Base-by-base conservation (phyloP, 2,329 filamentous ascomycete species). In the Fusarium veterinarium region DNA sequence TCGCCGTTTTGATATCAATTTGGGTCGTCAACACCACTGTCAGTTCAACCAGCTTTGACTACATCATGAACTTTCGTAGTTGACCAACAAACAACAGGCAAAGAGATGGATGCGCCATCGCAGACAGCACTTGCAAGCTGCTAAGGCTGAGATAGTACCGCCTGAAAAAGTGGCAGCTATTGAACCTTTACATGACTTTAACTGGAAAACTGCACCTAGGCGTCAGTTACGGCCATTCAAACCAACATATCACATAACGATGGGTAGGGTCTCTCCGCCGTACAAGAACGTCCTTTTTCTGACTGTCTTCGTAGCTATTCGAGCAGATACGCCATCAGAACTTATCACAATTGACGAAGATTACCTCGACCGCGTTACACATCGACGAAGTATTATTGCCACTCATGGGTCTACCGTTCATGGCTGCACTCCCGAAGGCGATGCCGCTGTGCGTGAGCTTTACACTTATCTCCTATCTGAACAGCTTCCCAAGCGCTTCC, bases 261-360 rank as follows among this genome's bases (percentile, higher is more conserved):
- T 73, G 70, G 70, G 70, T 73, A 57, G 17, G 30, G 3, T 8
- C 31, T 10, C 37, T 8, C 3, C 16, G 5, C 30, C 3, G 19
- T 17, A 23, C 8, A 11, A 16, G 0, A 6, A 2, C 0, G 10
- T 10, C 3, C 3, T 5, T 8, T 2, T 13, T 51, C 55, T 48
- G 16, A 64, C 28, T 58, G 2, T 28, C 8, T 23, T 23, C 8
- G 0, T 17, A 88, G 86, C 81, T 6, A 77, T 88, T 6, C 82
- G 82, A 30, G 79, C 80, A 17, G 80, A 84, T 31, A 75, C 80
- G 0, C 84, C 85, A 0, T 86, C 86, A 0, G 84, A 89, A 17
- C 82, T 90, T 19, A 86, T 90, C 69, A 80, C 84, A 17, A 83
- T 90, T 23, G 88, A 90, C 73, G 79, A 76, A 41, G 83, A 87